Evolutionary conservation across 257 asterid genomes (phyloP), one percentile per base, ranked within the genome.

Genomic region (Petrea volubilis): DNA sequence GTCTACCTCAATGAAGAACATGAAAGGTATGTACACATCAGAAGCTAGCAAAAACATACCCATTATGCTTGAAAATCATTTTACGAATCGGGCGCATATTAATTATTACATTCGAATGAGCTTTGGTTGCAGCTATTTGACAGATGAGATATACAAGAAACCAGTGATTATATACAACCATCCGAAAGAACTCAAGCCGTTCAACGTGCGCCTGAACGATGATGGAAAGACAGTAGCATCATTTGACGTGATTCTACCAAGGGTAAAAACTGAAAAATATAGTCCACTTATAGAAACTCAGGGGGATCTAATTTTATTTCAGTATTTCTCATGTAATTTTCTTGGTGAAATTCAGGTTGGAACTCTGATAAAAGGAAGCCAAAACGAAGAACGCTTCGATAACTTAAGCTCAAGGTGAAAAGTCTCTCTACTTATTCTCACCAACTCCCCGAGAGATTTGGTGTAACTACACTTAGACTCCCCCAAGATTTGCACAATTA

Each of bases 141-240:
- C 83, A 34, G 95, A 89, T 9, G 94, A 82, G 60, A 29, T 89
- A 15, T 85, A 79, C 82, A 86, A 85, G 75, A 83, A 74, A 78
- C 93, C 96, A 21, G 56, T 89, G 20, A 79, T 94, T 24, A 61
- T 94, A 50, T 94, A 81, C 88, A 83, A 88, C 80, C 87, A 86
- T 46, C 99, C 97, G 2, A 91, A 80, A 85, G 79, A 78, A 64
- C 65, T 80, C 21, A 74, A 80, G 79, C 92, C 97, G n/a, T 94
- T 94, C 80, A 78, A 86, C 24, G 80, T 62, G 3, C 92, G 84
- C 10, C 60, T 80, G 61, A 91, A 89, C 66, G 87, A 84, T 25
- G 99, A 94, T 75, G 89, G 75, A 5, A 85, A 77, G 57, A 91
- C 99, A 23, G 93, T 75, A 40, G 94, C 96, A 72, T 34, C 99